phyloP scores from a whole-genome alignment of 1,284 basidiomycete genomes.

The Trichosporon sp. region DNA sequence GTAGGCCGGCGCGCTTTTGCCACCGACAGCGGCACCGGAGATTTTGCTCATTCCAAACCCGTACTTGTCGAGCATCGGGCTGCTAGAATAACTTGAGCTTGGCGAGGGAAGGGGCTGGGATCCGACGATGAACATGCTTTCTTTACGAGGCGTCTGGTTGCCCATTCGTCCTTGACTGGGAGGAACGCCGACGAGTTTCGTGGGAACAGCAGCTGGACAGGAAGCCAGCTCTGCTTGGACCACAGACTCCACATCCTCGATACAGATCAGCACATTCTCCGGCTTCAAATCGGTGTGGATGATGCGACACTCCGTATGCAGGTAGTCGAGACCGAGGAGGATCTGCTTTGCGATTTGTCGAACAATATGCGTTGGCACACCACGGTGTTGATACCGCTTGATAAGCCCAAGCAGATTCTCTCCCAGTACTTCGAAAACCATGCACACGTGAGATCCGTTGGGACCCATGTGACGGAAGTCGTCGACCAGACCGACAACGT shows the following conservation, averaged over 20 bases:
- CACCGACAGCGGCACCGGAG: slow-evolving; percentile 32
- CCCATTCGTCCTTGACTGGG: slow-evolving; percentile 93
- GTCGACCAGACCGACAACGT: slow-evolving; percentile 92
- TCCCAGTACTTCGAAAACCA: slow-evolving; percentile 98
- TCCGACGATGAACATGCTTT: slow-evolving; percentile 84
- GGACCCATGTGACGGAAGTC: slow-evolving; percentile 95
- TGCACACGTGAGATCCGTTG: slow-evolving; percentile 96
- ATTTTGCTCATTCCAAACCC: slow-evolving; percentile 83
- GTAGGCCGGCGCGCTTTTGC: slow-evolving; percentile 24
- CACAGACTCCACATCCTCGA: slow-evolving; percentile 94
- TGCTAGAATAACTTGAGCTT: slow-evolving; percentile 67
- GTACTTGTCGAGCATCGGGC: slow-evolving; percentile 82
- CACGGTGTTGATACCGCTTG: slow-evolving; percentile 78
- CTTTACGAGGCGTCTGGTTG: slow-evolving; percentile 89
- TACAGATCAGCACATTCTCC: slow-evolving; percentile 95
- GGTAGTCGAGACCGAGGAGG: slow-evolving; percentile 91
- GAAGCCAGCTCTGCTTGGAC: slow-evolving; percentile 77
- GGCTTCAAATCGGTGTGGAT: slow-evolving; percentile 97
- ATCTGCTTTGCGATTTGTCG: slow-evolving; percentile 97
- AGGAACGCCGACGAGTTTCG: slow-evolving; percentile 87
- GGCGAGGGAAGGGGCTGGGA: slow-evolving; percentile 83
- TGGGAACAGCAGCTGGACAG: slow-evolving; percentile 58
- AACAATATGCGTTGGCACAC: slow-evolving; percentile 89
- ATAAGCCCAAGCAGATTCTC: slow-evolving; percentile 97
- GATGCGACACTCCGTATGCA: slow-evolving; percentile 93